Evolutionary conservation across 2,329 filamentous ascomycete species (phyloP), one percentile per base, ranked within the genome.

Genomic region (Colletotrichum cordylinicola): DNA sequence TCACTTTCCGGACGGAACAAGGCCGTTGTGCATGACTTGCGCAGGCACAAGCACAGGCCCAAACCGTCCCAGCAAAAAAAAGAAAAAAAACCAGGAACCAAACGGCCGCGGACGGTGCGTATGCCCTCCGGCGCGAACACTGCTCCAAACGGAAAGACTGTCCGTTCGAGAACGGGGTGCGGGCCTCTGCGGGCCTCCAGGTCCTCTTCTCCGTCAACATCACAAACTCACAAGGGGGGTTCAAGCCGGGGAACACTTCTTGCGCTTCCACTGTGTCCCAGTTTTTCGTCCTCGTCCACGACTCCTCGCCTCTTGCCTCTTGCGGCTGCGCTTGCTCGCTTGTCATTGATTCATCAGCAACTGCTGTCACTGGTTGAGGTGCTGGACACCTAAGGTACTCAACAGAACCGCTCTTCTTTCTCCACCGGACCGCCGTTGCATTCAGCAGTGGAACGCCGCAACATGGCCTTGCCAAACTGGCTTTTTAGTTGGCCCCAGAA

Each of bases 361-460:
- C 31, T 21, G 48, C 56, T 56, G 39, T 55, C 52, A 16, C 55
- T 61, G n/a, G 35, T 56, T 35, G 56, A 43, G 0, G 39, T 43
- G 55, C 33, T 21, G 67, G 58, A 75, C 73, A 75, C 73, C 73
- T 43, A n/a, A n/a, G n/a, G n/a, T n/a, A n/a, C 48, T 75, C 73
- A 68, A 55, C 68, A 33, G 43, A 56, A 68, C 56, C 35, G 39
- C 39, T 43, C 39, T 43, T 37, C 35, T 31, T 64, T 39, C 73
- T 58, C 73, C 73, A 75, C 70, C 70, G 64, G 15, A 37, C 48
- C 29, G 27, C 43, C 43, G 64, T 56, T 33, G 43, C 64, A 64
- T 65, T 65, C 21, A 24, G 16, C 62, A 35, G 69, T 68, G 62
- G 69, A 56, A 68, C 68, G 37, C 62, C 33, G 56, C 58, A 67